Evolutionary conservation across 2,329 filamentous ascomycete species (phyloP).

Genomic region (Xylaria multiplex): DNA sequence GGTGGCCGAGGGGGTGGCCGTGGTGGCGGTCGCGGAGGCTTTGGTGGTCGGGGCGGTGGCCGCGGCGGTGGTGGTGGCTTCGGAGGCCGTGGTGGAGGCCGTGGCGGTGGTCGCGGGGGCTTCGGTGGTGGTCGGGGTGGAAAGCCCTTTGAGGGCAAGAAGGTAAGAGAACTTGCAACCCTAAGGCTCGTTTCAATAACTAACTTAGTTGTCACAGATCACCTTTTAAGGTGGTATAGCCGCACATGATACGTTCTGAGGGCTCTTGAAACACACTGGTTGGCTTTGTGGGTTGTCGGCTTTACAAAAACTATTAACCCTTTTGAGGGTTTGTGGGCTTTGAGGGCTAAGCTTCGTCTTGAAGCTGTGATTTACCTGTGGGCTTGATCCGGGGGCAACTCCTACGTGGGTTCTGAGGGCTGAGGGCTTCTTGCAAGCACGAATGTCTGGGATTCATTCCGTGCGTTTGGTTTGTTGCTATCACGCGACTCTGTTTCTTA

Average conservation of each 20-base stretch:
- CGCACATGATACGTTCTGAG: conserved; percentile 56
- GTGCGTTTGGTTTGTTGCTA: conserved; percentile 31
- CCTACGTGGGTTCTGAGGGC: conserved; percentile 48
- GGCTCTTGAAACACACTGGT: conserved; percentile 58
- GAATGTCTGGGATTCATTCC: conserved; percentile 38
- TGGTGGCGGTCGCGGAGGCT: conserved; percentile 62
- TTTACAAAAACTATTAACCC: conserved; percentile 57
- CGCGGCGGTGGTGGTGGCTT: conserved; percentile 59
- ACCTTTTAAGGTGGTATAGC: conserved; percentile 59
- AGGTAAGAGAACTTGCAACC: conserved; percentile 53
- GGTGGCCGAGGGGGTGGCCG: conserved; percentile 64
- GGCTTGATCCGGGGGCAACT: conserved; percentile 57
- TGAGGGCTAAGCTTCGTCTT: conserved; percentile 59
- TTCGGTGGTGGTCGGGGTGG: conserved; percentile 58
- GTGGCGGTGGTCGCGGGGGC: conserved; percentile 52
- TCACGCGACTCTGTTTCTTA: conserved; percentile 32
- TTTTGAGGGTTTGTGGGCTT: conserved; percentile 60
- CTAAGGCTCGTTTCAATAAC: neutral
- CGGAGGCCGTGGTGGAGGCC: conserved; percentile 63
- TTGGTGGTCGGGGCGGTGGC: conserved; percentile 52
- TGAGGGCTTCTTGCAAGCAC: conserved; percentile 41
- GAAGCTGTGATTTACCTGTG: conserved; percentile 65
- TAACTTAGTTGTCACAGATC: conserved; percentile 46
- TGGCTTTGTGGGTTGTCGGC: conserved; percentile 68
- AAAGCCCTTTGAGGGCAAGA: conserved; percentile 79